These are phyloP conservation scores for Saccharomyces hybrid DNA, from an alignment of 1,139 yeast genomes.

Conservation along the genomic window DNA sequence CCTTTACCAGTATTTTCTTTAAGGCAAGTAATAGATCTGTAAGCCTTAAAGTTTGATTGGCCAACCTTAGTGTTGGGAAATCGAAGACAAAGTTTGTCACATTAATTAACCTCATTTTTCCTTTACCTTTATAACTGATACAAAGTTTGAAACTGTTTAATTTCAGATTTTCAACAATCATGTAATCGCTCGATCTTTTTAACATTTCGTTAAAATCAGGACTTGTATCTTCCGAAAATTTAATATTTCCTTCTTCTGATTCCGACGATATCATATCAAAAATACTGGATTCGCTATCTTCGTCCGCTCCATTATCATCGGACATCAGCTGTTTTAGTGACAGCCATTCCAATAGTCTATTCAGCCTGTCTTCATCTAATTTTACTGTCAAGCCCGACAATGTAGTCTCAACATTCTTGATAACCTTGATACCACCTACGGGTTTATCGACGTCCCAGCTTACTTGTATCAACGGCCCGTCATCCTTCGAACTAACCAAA, in stretches of 20 bases:
- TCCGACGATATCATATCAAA: constrained; percentile 3
- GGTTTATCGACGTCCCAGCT: constrained; percentile 60
- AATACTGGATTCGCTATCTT: constrained; percentile 8
- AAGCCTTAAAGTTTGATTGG: constrained; percentile 44
- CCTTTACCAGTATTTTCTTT: constrained; percentile 44
- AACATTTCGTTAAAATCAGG: constrained; percentile 50
- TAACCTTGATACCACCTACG: constrained; percentile 62
- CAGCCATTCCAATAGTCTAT: constrained; percentile 46
- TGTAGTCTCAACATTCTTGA: constrained; percentile 45
- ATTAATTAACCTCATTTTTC: constrained; percentile 49
- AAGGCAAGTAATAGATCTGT: constrained; percentile 47
- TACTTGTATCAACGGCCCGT: constrained; percentile 36
- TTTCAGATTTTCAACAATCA: constrained; percentile 45
- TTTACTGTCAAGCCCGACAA: constrained; percentile 50
- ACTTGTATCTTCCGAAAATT: not conserved
- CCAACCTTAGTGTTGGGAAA: constrained; percentile 46
- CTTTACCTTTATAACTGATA: constrained; percentile 54
- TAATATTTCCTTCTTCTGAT: constrained; percentile 1
- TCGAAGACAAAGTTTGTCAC: constrained; percentile 52
- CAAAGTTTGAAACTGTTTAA: constrained; percentile 42
- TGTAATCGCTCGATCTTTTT: constrained; percentile 47
- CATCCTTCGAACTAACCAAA: constrained; percentile 6
- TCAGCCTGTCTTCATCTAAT: constrained; percentile 55
- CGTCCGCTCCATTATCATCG: constrained; percentile 10
- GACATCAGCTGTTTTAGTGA: constrained; percentile 38